These are phyloP conservation scores for Melocanna baccifera DNA, from an alignment of 176 grass and related monocot genomes.

Conservation along the genomic window DNA sequence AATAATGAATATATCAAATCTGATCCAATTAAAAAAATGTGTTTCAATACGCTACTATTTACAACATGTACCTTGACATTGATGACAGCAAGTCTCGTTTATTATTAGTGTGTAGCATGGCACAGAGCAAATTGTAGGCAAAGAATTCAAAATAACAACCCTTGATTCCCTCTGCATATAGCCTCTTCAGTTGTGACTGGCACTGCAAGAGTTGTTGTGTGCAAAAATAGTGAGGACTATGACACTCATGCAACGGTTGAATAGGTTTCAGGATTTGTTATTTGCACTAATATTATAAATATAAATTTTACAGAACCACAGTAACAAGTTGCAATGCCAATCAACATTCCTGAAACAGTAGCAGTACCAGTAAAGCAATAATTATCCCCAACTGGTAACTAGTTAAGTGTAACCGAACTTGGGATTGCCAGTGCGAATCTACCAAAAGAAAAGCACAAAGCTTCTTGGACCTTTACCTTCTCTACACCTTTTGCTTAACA, in stretches of 20 bases:
- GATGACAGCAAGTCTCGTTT: conserved; percentile 85
- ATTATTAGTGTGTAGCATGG: conserved; percentile 80
- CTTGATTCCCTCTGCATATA: conserved; percentile 79
- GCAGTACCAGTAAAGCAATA: conserved; percentile 11
- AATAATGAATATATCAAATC: conserved; percentile 33
- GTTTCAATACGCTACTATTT: neutral
- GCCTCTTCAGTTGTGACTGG: conserved; percentile 87
- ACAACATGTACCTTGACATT: conserved; percentile 66
- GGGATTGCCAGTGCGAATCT: neutral
- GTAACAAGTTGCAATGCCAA: conserved; percentile 7
- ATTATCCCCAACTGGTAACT: neutral
- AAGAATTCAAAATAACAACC: conserved; percentile 82
- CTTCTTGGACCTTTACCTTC: neutral
- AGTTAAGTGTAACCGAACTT: conserved; percentile 2
- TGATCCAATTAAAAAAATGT: neutral
- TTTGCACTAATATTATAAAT: neutral
- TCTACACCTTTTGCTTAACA: neutral
- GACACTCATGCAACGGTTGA: conserved; percentile 9
- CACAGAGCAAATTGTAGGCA: conserved; percentile 84
- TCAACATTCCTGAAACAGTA: conserved; percentile 17
- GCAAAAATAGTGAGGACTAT: conserved; percentile 26
- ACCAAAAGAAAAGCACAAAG: neutral
- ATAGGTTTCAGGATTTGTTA: neutral
- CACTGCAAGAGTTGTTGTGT: conserved; percentile 51
- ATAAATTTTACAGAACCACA: neutral